phyloP scores from a whole-genome alignment of 2,329 filamentous ascomycete genomes.

The Aspergillus uvarum region DNA sequence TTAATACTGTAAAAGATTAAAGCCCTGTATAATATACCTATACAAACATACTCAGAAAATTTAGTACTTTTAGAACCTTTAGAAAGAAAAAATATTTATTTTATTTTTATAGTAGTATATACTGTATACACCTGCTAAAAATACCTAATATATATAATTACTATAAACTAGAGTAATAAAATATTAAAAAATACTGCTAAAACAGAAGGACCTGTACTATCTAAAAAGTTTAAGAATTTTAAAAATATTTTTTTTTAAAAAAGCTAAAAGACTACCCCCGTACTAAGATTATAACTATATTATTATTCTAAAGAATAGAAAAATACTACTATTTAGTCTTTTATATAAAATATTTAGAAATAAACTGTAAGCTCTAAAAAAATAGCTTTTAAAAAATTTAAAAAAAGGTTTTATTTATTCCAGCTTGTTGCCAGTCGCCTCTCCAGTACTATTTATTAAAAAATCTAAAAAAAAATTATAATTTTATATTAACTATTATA shows the following conservation, averaged over 20 bases:
- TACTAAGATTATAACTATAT: not conserved
- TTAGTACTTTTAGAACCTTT: not conserved
- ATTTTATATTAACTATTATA: too few species aligned
- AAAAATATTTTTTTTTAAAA: too few species aligned
- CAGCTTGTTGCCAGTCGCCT: not conserved
- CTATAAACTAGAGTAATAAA: not conserved
- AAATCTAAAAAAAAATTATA: too few species aligned
- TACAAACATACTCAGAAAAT: not conserved
- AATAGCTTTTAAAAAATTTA: too few species aligned
- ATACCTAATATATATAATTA: too few species aligned
- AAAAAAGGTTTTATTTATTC: too few species aligned
- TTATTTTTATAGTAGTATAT: not conserved
- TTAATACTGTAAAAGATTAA: not conserved
- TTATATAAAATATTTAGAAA: not conserved
- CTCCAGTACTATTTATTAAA: not conserved
- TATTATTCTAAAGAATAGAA: not conserved
- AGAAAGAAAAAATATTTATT: not conserved
- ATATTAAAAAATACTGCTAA: not conserved
- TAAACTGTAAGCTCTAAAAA: not conserved
- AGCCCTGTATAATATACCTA: too few species aligned
- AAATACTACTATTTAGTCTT: not conserved
- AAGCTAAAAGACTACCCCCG: too few species aligned
- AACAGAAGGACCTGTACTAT: not conserved
- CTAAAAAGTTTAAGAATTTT: not conserved
- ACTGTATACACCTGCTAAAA: too few species aligned